Base-by-base conservation (phyloP, 495 filamentous ascomycete genomes). In the Penicillium cosmopolitanum region DNA sequence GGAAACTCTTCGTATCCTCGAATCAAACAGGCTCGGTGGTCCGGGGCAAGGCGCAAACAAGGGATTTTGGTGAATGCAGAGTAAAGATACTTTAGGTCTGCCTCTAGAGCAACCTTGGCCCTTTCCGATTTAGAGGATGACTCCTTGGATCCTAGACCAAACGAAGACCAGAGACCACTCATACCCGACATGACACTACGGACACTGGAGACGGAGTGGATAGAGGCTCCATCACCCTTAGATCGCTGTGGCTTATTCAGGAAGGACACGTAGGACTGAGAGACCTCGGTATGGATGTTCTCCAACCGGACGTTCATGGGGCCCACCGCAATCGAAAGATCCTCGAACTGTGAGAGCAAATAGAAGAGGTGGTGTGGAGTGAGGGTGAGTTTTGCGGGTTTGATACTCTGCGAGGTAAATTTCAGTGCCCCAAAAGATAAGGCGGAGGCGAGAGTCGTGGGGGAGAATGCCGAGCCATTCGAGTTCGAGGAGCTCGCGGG, bases 311-410 rank as follows among this genome's bases (percentile, higher is more conserved):
- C 88, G 69, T 92, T 96, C 95, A 97, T 96, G 12, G 94, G 91
- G 42, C 95, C 95, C 56, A 98, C 91, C 63, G 85, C 76, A 63
- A 98, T 92, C 57, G 87, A 87, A 38, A 97, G 80, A 46, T 97
- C 95, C 77, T 97, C 93, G 73, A 97, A 96, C 53, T 92, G 89
- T 55, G 91, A 95, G 50, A 98, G 82, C 25, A 98, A 84, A 70
- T 97, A 98, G 78, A 96, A 98, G 36, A 98, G 85, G 76, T 98
- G 95, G 63, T 98, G 95, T 18, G 95, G 91, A n/a, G 95, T 98
- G 48, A 98, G 84, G 31, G 92, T 91, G 53, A 98, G 79, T 79
- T 94, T 97, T 38, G 89, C 89, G 44, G 93, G 90, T 76, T 95
- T 97, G 66, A 92, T 82, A 60, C 79, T 88, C 66, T 89, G 87